Percentiles rank a stretch among this genome's conserved stretches.
Conservation (phyloP, 2,329 filamentous ascomycete genomes). For the Alternaria ventricosa region DNA sequence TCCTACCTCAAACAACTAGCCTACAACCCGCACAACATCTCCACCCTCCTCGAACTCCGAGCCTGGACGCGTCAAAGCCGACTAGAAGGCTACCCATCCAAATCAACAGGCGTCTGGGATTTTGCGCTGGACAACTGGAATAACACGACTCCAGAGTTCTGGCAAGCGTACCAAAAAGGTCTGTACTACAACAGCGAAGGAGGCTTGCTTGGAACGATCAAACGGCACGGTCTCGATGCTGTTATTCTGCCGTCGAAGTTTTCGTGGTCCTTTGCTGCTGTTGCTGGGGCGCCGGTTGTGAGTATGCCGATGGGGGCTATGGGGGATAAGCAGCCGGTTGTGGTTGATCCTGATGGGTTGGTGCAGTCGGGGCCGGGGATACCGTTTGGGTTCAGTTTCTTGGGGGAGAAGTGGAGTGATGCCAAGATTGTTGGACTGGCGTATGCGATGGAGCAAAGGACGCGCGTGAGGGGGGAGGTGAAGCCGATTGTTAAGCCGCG, state of each 20-base stretch:
- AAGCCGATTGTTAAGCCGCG: not conserved
- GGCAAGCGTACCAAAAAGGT: not conserved
- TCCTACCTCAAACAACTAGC: conserved; percentile 66
- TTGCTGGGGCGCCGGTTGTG: not conserved
- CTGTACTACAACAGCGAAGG: not conserved
- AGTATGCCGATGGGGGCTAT: not conserved
- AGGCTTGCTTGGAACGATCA: not conserved
- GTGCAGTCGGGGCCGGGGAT: not conserved
- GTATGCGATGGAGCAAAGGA: not conserved
- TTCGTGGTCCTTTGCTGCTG: not conserved
- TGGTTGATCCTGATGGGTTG: not conserved
- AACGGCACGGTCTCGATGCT: not conserved
- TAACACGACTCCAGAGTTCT: not conserved
- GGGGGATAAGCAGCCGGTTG: not conserved
- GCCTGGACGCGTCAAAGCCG: not conserved
- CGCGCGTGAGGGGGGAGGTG: not conserved
- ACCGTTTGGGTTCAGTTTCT: not conserved
- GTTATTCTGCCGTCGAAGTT: not conserved
- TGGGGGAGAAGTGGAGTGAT: not conserved
- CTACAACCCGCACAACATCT: conserved; percentile 51
- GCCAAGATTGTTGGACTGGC: not conserved
- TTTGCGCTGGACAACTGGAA: not conserved
- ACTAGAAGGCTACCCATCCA: not conserved
- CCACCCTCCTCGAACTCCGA: not conserved
- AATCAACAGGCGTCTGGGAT: not conserved